Evolutionary conservation across 176 grass and related monocot genomes (phyloP).

Genomic region (Paspalum notatum): DNA sequence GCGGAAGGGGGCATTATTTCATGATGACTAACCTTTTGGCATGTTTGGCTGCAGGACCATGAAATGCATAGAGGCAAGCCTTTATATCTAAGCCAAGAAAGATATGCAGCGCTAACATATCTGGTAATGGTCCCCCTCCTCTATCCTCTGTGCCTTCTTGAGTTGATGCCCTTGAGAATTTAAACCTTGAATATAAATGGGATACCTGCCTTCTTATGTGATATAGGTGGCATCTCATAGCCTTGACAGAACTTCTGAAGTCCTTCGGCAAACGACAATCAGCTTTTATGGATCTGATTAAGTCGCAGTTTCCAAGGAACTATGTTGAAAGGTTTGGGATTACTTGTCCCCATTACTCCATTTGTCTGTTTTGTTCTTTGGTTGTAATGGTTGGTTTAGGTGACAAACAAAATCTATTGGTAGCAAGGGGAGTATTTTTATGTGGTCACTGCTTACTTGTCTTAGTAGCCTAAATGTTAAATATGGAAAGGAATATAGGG

Average conservation of each 20-base stretch:
- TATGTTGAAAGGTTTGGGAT: conserved; percentile 38
- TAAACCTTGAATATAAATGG: conserved; percentile 11
- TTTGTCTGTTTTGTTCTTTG: background rate
- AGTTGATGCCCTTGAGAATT: conserved; percentile 1
- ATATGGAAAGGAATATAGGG: background rate
- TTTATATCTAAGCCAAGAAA: conserved; percentile 93
- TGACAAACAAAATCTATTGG: background rate
- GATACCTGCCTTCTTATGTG: conserved; percentile 32
- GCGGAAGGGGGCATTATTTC: background rate
- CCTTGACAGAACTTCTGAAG: conserved; percentile 91
- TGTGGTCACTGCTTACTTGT: background rate
- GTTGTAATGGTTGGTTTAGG: background rate
- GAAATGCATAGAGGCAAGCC: conserved; percentile 91
- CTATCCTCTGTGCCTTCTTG: background rate
- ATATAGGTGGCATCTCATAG: conserved; percentile 96
- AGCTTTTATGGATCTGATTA: conserved; percentile 70
- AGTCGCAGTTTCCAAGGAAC: conserved; percentile 1
- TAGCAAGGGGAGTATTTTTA: background rate
- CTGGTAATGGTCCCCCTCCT: conserved; percentile 54
- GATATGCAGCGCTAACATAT: conserved; percentile 88
- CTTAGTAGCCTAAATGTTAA: background rate
- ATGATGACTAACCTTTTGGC: conserved; percentile 21
- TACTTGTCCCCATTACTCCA: background rate
- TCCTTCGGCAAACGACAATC: conserved; percentile 90
- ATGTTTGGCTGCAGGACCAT: conserved; percentile 70